Evolutionary conservation across 345 rosid species (phyloP), one percentile per base, ranked within the genome.

Genomic region (Linum tenue): DNA sequence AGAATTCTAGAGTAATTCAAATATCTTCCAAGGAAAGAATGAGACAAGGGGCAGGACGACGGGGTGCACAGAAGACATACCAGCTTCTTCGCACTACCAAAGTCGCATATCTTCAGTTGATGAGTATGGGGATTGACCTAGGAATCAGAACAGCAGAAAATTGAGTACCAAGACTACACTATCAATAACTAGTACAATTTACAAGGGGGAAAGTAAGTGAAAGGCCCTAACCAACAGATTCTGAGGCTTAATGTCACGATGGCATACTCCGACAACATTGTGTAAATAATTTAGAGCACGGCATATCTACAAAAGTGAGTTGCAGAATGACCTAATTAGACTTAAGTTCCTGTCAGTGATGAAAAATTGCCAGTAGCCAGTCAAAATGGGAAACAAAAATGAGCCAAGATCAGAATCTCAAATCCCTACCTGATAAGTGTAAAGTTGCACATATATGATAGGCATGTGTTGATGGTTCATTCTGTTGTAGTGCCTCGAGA

Each of bases 21-120:
- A 50, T 40, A 75, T 11, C 58, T 22, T 22, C 31, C 1, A 22
- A 22, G 31, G 31, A 22, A 22, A 22, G 31, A 22, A 22, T 61
- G 5, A n/a, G 40, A 63, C 58, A 55, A 6, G 9, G 9, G 14
- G 9, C 7, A 48, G 9, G 53, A 9, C 22, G 39, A 37, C 9
- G 64, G 48, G 5, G 40, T 37, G 38, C 10, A 41, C 55, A 55
- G 58, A 36, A 38, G 3, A 63, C 31, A 64, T 88, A 94, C 99
- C 97, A 94, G 79, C 85, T 80, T 94, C 90, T 94, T 94, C 69
- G 99, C 99, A 69, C 97, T 94, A 38, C 99, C 99, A 66, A 91
- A 94, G 78, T 94, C 99, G 37, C 99, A 94, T 37, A 94, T 89
- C 78, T 91, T 94, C 72, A 94, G 70, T 77, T 89, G 91, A 72